Conservation (phyloP, 2,329 filamentous ascomycete species). For the Ascochyta koolunga region DNA sequence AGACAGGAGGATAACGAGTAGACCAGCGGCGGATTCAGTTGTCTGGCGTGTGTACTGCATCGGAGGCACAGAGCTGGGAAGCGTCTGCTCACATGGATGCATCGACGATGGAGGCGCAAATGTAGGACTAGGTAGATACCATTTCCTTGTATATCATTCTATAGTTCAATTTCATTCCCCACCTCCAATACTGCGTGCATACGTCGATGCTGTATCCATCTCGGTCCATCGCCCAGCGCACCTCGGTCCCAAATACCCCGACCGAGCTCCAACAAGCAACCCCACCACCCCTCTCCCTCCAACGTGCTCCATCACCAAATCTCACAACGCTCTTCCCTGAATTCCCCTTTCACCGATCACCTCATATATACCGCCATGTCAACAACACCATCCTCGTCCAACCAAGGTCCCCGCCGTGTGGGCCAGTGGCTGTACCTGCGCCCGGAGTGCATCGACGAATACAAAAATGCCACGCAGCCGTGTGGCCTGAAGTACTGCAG, state of each 20-base stretch:
- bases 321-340: not conserved
- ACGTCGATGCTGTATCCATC: not conserved
- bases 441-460: conserved; percentile 68
- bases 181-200: too few relatives aligned
- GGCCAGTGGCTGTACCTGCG: conserved; percentile 77
- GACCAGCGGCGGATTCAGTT: not conserved
- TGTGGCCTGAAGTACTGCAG: conserved; percentile 78
- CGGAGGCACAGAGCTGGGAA: not conserved
- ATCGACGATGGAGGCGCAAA: not conserved
- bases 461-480: conserved; percentile 75
- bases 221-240: not conserved
- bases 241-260: conserved; percentile 11
- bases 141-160: conserved; percentile 10
- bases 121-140: conserved; percentile 7
- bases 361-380: not conserved
- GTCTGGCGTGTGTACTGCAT: not conserved
- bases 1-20: not conserved
- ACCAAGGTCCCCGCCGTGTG: conserved; percentile 57
- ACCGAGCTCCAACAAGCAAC: conserved; percentile 4
- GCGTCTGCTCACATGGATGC: not conserved
- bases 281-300: conserved; percentile 5
- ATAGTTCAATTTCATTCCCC: not conserved
- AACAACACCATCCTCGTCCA: conserved; percentile 17
- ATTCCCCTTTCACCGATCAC: not conserved
- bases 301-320: not conserved